Evolutionary conservation across 305 asterid species (phyloP).

Genomic region (Rubia occidens): DNA sequence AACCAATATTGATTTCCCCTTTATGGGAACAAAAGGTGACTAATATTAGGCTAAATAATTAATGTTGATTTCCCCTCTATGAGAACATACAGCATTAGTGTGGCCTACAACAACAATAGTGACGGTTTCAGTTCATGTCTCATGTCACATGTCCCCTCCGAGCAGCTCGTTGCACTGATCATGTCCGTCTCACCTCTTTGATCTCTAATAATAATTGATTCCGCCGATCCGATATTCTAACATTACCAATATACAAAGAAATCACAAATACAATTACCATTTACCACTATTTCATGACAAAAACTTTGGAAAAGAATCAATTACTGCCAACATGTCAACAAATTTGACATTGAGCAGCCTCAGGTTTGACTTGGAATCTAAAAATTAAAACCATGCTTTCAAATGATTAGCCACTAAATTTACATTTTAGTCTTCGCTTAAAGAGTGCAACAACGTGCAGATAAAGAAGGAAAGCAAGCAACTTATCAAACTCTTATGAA

Average conservation of each 20-base stretch:
- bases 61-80: slow-evolving; percentile 13
- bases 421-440: not conserved
- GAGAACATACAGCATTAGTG: slow-evolving; percentile 81
- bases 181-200: slow-evolving; percentile 83
- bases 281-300: not conserved
- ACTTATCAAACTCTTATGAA: not conserved
- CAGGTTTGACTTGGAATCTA: not conserved
- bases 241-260: not conserved
- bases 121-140: slow-evolving; percentile 54
- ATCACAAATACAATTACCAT: not conserved
- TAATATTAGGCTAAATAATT: slow-evolving; percentile 15
- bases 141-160: slow-evolving; percentile 48
- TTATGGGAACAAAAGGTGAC: slow-evolving; percentile 15
- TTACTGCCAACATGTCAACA: not conserved
- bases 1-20: slow-evolving; percentile 92
- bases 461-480: not conserved
- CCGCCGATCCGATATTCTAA: slow-evolving; percentile 77
- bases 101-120: slow-evolving; percentile 89
- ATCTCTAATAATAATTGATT: slow-evolving; percentile 65
- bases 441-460: not conserved
- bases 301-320: not conserved
- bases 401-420: not conserved
- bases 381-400: not conserved
- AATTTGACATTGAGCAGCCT: not conserved
- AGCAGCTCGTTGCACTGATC: slow-evolving; percentile 82